Base-by-base conservation (phyloP, 2,329 filamentous ascomycete genomes). In the Pseudogymnoascus sp. region DNA sequence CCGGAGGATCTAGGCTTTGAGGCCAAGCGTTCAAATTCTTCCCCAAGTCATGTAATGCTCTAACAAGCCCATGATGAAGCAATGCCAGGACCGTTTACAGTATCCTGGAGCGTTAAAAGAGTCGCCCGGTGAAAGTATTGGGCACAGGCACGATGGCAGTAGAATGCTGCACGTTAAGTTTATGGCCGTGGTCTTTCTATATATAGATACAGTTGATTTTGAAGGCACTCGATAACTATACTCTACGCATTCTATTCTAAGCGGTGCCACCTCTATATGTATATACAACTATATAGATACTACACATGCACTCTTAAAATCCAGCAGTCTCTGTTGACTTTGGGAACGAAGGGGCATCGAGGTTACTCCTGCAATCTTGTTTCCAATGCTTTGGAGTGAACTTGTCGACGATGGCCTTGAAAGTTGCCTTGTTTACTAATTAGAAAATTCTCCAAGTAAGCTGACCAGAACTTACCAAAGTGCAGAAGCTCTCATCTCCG, bases 361-460 rank as follows among this genome's bases (percentile, higher is more conserved):
- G 67, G 67, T 87, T 86, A 62, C 74, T 75, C 41, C 75, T 73
- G 70, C 88, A 91, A 61, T 84, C 84, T 15, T 74, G 72, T 70
- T 83, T 84, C 93, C 92, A 97, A 73, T 92, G 83, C 63, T 78
- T 78, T 0, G 94, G 94, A 1, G 91, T 94, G 72, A 90, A 95
- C 70, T 91, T 91, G 76, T 97, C 93, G 2, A 94, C 91, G 62
- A 97, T 90, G 60, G 84, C 79, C 75, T 97, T 97, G 80, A 99
- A 99, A 0, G 93, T 91, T 62, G 89, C 85, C 86, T 90, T 64
- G 33, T 27, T 27, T 59, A 41, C 13, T 12, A 10, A 12, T 55
- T 33, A 29, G 13, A 17, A 38, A 58, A 36, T 44, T n/a, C 10
- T 35, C 9, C 55, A 39, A 41, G 36, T 58, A 31, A 59, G n/a